Evolutionary conservation across 495 filamentous ascomycete species (phyloP), one percentile per base, ranked within the genome.

Genomic region (Rusavskia elegans): DNA sequence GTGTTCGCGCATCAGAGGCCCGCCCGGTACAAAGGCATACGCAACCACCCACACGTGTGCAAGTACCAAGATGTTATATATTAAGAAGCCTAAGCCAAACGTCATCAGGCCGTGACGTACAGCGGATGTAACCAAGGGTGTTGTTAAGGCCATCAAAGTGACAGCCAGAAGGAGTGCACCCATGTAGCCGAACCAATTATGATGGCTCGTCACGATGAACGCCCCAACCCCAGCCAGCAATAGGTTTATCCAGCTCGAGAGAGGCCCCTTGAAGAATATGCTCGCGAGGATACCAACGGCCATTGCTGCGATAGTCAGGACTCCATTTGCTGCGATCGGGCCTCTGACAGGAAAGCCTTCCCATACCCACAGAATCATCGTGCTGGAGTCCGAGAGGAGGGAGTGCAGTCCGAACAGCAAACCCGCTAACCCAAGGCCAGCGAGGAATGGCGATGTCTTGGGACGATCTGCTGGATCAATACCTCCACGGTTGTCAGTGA

Each of bases 341-440:
- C 93, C 93, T 45, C 85, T 78, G 48, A 96, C 78, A 38, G 93
- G 93, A 59, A 85, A 97, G 17, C 93, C 93, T 55, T 95, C 88
- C 93, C 93, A 99, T n/a, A 85, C 87, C 93, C 93, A 99, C 23
- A 87, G 74, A 54, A 97, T 95, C 89, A 97, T 97, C 30, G 93
- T 99, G 68, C 92, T 96, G 0, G 89, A 96, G 63, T 99, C 93
- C 0, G 92, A 94, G 25, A 99, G 74, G 14, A 97, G 75, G 2
- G 89, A 95, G 61, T 96, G 89, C 61, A 97, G 71, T n/a, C 75
- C 87, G 58, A 97, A 99, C 59, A 95, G 72, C 19, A 96, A 63
- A 49, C 87, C 93, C 37, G 75, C 89, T 50, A 96, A 67, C 46
- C 93, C 87, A 50, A 94, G 53, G 25, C 79, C 83, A 41, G 88